Conservation (phyloP, 192 early-diverging fungal species). For the Haplosporangium gracile region DNA sequence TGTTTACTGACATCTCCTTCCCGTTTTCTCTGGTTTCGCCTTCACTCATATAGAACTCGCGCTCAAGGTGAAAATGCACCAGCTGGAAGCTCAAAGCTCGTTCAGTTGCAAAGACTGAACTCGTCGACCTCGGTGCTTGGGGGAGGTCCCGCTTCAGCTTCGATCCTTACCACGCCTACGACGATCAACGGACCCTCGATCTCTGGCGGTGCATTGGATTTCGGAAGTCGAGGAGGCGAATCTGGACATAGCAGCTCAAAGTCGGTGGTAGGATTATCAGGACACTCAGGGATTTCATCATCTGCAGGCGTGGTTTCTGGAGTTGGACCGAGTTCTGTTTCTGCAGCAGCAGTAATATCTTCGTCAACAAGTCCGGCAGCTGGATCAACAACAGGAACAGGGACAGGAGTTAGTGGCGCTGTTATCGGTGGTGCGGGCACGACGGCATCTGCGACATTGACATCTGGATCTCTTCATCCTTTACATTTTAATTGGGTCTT, state of each 20-base stretch:
- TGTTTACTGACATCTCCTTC: not conserved
- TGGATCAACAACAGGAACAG: not conserved
- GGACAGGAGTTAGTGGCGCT: not conserved
- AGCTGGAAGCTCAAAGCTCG: conserved; percentile 37
- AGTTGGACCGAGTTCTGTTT: not conserved
- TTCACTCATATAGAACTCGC: conserved; percentile 21
- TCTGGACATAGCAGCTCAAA: not conserved
- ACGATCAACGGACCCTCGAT: conserved; percentile 11
- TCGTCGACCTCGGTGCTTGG: conserved; percentile 7
- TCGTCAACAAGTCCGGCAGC: not conserved
- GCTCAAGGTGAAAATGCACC: conserved; percentile 26
- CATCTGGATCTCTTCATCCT: conserved; percentile 64
- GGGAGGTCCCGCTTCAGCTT: not conserved
- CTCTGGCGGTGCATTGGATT: conserved; percentile 36
- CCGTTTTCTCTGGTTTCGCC: not conserved
- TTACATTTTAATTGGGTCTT: conserved; percentile 90
- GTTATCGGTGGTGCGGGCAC: not conserved
- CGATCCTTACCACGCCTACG: not conserved
- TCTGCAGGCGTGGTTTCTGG: conserved; percentile 1
- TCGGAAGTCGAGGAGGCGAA: conserved; percentile 11
- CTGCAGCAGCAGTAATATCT: not conserved
- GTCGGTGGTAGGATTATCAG: not conserved
- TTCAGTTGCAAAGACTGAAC: conserved; percentile 48
- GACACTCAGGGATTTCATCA: not conserved
- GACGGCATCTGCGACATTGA: not conserved